A percentile compares a stretch with the other conserved stretches of the same genome.
Evolutionary conservation across 352 stramenopile species (phyloP).

Genomic region (Pythium catenulatum): DNA sequence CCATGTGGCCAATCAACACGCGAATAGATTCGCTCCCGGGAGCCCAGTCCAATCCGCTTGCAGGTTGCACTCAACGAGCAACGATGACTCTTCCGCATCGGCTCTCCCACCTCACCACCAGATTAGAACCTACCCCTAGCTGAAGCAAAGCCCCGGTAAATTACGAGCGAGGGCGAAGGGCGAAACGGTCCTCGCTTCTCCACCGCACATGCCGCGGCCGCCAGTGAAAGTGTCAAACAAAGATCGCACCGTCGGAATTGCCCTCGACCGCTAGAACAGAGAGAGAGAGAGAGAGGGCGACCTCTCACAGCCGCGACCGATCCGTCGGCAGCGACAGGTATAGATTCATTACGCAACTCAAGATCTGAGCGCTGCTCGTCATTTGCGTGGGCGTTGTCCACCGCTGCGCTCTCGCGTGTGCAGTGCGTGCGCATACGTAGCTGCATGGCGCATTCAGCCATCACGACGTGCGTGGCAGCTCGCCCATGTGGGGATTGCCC

Average conservation of each 20-base stretch:
- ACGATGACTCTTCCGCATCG: slow-evolving; percentile 62
- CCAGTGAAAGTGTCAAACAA: slow-evolving; percentile 54
- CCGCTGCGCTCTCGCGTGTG: no score
- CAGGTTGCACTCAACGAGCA: slow-evolving; percentile 22
- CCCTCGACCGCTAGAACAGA: not conserved
- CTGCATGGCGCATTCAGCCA: not conserved
- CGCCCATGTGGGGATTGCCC: not conserved
- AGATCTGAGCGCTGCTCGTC: no score
- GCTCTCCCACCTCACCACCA: slow-evolving; percentile 64
- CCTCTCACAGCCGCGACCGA: no score
- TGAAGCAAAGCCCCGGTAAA: slow-evolving; percentile 45
- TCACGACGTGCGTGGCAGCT: not conserved
- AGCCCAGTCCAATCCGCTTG: slow-evolving; percentile 38
- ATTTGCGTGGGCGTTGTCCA: not conserved
- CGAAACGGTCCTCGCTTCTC: slow-evolving; percentile 44
- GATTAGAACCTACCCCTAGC: slow-evolving; percentile 60
- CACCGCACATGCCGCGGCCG: not conserved
- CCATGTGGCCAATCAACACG: slow-evolving; percentile 41
- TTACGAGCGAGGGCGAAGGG: slow-evolving; percentile 23
- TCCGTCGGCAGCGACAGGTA: no score
- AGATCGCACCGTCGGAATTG: slow-evolving; percentile 43
- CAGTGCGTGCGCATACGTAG: not conserved
- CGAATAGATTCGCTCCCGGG: slow-evolving; percentile 58
- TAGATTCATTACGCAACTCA: no score
- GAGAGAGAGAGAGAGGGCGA: no score